Base-by-base conservation (phyloP, 768 basidiomycete species). In the Boletus pseudo-olivaceus region DNA sequence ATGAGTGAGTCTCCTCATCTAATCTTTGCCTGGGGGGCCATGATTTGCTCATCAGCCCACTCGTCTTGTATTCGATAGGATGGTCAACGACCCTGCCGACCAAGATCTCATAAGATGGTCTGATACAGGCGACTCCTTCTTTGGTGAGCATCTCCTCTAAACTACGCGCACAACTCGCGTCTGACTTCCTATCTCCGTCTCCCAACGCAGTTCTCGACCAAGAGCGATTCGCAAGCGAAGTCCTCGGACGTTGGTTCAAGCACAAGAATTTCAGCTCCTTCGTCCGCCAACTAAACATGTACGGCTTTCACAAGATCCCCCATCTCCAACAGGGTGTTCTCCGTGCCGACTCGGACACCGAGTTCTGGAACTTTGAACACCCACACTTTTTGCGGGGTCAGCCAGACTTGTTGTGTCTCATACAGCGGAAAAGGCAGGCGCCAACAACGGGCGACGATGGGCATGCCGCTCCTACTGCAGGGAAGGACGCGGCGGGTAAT, bases 211-310 rank as follows among this genome's bases (percentile, higher is more conserved):
- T 98, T 29, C 83, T 92, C 35, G 91, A 96, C 70, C 89, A 91
- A 62, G 93, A 96, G 68, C 85, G 85, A 29, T 91, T 98, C 67
- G 89, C 92, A 2, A 83, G 84, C 37, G 89, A 96, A 70, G 83
- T 97, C 32, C 82, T 98, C 7, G 92, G 92, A 4, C 82, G 85
- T 40, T 98, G 89, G 85, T 99, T 98, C 84, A 99, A 99, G 70
- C 97, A 98, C 74, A 85, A 88, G 56, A 97, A 96, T 69, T 98
- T 97, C 72, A 92, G 90, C 12, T 91, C 89, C 65, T 96, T 97
- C 68, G 92, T 95, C 50, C 85, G 94, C 60, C 93, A 96, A 67
- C 80, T 95, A 59, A 95, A 96, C 78, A 95, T 95, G 90, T 96
- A 94, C 65, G 93, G 92, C 27, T 96, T 95, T 72, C 91, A 93